phyloP scores from a whole-genome alignment of 345 rosid species.

The Citrus maxima region DNA sequence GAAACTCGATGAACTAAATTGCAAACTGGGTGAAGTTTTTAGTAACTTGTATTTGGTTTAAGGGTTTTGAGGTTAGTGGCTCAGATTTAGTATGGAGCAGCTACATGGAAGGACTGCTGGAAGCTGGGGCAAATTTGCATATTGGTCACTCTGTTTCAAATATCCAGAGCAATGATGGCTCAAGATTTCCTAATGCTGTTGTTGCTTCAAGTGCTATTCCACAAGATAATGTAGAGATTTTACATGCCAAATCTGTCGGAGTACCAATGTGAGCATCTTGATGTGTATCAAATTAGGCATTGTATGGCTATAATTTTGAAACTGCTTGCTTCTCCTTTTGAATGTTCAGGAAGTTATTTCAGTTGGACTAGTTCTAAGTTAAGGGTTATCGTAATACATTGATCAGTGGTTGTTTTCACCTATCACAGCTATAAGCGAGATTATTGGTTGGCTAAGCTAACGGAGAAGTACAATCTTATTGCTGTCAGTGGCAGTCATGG shows the following conservation, averaged over 20 bases:
- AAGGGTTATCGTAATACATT: neutral
- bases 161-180: slow-evolving; percentile 14
- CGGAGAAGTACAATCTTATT: slow-evolving; percentile 24
- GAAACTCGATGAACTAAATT: neutral
- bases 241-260: slow-evolving; percentile 22
- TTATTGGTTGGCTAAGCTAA: slow-evolving; percentile 29
- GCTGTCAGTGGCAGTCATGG: slow-evolving; percentile 32
- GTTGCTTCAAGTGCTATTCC: slow-evolving; percentile 38
- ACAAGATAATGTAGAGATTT: slow-evolving; percentile 28
- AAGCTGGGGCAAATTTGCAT: slow-evolving; percentile 20
- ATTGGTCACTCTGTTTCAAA: slow-evolving; percentile 17
- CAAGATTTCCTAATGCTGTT: slow-evolving; percentile 23
- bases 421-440: slow-evolving; percentile 25
- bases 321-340: neutral
- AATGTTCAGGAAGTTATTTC: neutral
- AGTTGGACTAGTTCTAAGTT: neutral
- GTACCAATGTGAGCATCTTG: slow-evolving; percentile 26
- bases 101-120: slow-evolving; percentile 21
- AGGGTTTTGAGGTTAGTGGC: slow-evolving; percentile 35
- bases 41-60: neutral
- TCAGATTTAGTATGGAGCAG: slow-evolving; percentile 25
- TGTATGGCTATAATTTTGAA: neutral
- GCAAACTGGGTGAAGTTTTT: neutral
- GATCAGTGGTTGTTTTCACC: neutral
- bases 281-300: neutral